These are phyloP conservation scores for Bjerkandera adusta DNA, from an alignment of 1,284 basidiomycete species.

Conservation along the genomic window DNA sequence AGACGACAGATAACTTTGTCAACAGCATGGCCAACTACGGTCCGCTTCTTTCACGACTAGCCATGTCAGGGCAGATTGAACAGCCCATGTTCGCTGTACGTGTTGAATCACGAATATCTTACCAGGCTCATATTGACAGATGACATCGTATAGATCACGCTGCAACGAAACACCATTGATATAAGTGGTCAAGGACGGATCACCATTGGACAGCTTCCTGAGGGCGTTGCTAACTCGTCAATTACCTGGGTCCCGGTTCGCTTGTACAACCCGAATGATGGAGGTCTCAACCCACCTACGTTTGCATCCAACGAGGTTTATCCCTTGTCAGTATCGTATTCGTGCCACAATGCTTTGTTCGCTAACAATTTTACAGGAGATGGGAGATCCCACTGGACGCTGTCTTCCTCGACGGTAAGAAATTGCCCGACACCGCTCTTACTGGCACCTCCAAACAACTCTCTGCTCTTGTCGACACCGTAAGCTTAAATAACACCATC, in stretches of 20 bases:
- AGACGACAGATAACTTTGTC: slow-evolving; percentile 41
- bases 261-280: slow-evolving; percentile 34
- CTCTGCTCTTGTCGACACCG: slow-evolving; percentile 55
- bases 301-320: slow-evolving; percentile 36
- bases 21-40: slow-evolving; percentile 38
- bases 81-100: slow-evolving; percentile 43
- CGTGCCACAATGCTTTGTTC: neutral
- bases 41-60: slow-evolving; percentile 46
- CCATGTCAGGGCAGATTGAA: slow-evolving; percentile 39
- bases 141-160: slow-evolving; percentile 26
- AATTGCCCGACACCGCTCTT: slow-evolving; percentile 41
- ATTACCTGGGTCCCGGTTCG: slow-evolving; percentile 44
- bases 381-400: slow-evolving; percentile 60
- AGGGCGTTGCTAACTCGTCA: slow-evolving; percentile 35
- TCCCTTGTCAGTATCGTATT: slow-evolving; percentile 28
- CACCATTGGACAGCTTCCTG: slow-evolving; percentile 39
- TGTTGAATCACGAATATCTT: neutral
- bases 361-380: slow-evolving; percentile 32
- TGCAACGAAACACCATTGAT: slow-evolving; percentile 41
- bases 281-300: slow-evolving; percentile 34
- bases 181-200: slow-evolving; percentile 36
- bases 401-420: slow-evolving; percentile 53
- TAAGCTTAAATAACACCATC: slow-evolving; percentile 23
- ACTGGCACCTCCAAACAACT: slow-evolving; percentile 32
- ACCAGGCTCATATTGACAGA: neutral